Conservation (phyloP, 2,329 filamentous ascomycete species). For the Colletotrichum liriopes region DNA sequence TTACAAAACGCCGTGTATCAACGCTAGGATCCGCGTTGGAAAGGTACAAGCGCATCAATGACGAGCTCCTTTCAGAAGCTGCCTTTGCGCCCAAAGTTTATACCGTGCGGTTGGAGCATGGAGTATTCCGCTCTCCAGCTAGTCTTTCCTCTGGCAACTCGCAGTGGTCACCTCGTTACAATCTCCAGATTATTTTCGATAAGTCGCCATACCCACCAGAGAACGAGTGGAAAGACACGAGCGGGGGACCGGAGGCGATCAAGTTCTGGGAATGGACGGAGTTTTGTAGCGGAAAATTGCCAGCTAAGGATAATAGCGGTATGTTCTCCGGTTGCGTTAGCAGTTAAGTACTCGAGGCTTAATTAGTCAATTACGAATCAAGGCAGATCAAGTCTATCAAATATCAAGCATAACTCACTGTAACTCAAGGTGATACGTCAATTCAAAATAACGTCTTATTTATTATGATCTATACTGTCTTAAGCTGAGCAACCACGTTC, state of each 20-base stretch:
- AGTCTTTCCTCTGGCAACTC: neutral
- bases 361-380: neutral
- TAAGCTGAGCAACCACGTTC: too few relatives aligned
- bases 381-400: too few relatives aligned
- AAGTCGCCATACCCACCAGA: neutral
- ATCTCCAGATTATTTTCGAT: neutral
- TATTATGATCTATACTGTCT: too few relatives aligned
- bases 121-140: neutral
- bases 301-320: neutral
- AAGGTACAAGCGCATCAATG: neutral
- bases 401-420: too few relatives aligned
- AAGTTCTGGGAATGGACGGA: neutral
- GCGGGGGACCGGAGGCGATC: neutral
- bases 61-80: neutral
- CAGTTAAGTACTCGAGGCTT: neutral
- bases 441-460: too few relatives aligned
- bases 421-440: too few relatives aligned
- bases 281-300: neutral
- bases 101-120: neutral
- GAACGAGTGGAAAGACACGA: neutral
- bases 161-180: slow-evolving; percentile 1
- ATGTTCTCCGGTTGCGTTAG: neutral
- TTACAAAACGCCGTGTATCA: neutral
- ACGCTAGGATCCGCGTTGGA: neutral
- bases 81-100: neutral